Evolutionary conservation across 2,329 filamentous ascomycete species (phyloP), one percentile per base, ranked within the genome.

Genomic region (Graphium sp.): DNA sequence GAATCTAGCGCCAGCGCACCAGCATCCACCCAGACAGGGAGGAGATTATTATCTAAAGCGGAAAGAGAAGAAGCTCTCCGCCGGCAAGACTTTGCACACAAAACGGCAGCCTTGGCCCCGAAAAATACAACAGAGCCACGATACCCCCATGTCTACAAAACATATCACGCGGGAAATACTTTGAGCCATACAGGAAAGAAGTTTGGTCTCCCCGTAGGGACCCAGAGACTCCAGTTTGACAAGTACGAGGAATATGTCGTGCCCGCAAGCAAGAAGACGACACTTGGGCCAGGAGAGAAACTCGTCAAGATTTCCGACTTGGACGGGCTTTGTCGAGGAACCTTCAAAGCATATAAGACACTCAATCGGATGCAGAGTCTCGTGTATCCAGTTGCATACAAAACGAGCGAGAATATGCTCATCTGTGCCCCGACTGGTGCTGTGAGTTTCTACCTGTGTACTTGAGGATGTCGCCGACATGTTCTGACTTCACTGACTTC

Each of bases 311-410:
- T 98, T 34, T 59, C 66, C 6, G 78, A 84, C 4, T 65, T 98
- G 58, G 89, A 98, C 48, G 83, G 81, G 0, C 62, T 98, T 17
- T 98, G 89, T 42, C 68, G 72, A 35, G 72, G 69, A n/a, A 98
- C 89, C 0, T 98, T 98, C 57, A 81, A 77, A 45, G 85, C 85
- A 0, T 98, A 98, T 60, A 87, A 85, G 52, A 57, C 79, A 4
- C 65, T 98, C 34, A 98, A 98, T 45, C 77, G 91, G 17, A 98
- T 98, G 91, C 89, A 98, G 55, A 95, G 85, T 48, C 61, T 98
- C 26, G 81, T 95, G 1, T 93, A 93, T 43, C 84, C 84, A 1
- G 82, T 98, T 5, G 89, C 85, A 0, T 95, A 98, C 55, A 82
- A 77, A 48, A 94, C 83, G 3, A 93, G 74, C 44, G 89, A 98